phyloP scores from a whole-genome alignment of 2,329 filamentous ascomycete species.

The Cladorrhinum sp. region DNA sequence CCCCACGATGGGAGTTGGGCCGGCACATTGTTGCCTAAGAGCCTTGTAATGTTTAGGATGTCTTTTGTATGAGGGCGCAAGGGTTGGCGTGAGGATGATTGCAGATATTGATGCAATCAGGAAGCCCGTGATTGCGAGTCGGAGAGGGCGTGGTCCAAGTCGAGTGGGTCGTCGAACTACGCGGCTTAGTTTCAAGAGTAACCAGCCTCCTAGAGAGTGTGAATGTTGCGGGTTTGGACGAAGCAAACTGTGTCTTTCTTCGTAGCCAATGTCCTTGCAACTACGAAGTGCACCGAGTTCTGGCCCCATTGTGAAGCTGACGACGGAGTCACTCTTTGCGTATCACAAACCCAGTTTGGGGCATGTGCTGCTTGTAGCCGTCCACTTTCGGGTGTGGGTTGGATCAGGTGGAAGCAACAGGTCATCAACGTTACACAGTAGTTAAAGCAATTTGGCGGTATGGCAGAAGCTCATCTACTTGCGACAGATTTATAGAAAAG shows the following conservation, averaged over 20 bases:
- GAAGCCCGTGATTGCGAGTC: background rate
- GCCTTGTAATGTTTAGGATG: slow-evolving; percentile 39
- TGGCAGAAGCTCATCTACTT: too few species aligned
- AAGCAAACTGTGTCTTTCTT: background rate
- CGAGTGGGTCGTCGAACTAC: background rate
- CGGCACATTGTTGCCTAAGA: slow-evolving; percentile 33
- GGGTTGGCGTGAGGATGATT: slow-evolving; percentile 25
- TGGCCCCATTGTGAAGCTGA: background rate
- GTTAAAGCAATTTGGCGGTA: too few species aligned
- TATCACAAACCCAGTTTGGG: background rate
- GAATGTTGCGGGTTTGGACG: background rate
- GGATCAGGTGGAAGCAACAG: background rate
- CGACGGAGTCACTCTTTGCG: background rate
- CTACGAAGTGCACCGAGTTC: background rate
- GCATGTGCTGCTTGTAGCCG: background rate
- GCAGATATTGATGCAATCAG: background rate
- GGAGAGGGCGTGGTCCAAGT: background rate
- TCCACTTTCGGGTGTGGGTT: background rate
- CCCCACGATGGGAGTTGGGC: slow-evolving; percentile 26
- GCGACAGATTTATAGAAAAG: too few species aligned
- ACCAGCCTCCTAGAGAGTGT: background rate
- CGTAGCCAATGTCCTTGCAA: background rate
- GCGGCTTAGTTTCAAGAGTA: background rate
- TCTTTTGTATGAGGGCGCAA: slow-evolving; percentile 44
- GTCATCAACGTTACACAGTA: background rate